phyloP scores from a whole-genome alignment of 495 filamentous ascomycete genomes.

The Aspergillus heteromorphus region DNA sequence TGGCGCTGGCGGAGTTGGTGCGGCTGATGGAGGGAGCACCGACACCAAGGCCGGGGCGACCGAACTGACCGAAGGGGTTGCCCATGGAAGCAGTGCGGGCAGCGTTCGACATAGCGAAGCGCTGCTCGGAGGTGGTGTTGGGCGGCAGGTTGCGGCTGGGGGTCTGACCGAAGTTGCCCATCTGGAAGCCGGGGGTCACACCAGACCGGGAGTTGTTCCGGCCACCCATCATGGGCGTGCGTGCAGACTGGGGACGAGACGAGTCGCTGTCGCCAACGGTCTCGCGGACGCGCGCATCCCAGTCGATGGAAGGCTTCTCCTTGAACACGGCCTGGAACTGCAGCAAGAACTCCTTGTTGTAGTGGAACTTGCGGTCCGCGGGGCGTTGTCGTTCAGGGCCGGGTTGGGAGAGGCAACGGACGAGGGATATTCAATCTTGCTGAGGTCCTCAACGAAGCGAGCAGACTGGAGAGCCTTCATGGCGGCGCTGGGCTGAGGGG shows the following conservation, averaged over 20 bases:
- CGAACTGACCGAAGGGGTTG: constrained; percentile 53
- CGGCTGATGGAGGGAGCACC: constrained; percentile 46
- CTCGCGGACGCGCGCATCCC: constrained; percentile 77
- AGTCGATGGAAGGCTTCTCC: constrained; percentile 90
- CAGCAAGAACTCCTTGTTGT: constrained; percentile 92
- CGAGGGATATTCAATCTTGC: constrained; percentile 65
- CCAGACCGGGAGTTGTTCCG: constrained; percentile 45
- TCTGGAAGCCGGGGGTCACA: constrained; percentile 44
- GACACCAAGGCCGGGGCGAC: constrained; percentile 59
- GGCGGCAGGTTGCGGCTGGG: constrained; percentile 52
- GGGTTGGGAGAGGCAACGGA: constrained; percentile 84
- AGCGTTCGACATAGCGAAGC: constrained; percentile 29
- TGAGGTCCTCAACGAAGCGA: constrained; percentile 70
- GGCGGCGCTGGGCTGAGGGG: constrained; percentile 83
- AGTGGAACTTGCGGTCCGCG: constrained; percentile 80
- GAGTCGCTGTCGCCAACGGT: constrained; percentile 75
- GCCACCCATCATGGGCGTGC: constrained; percentile 53
- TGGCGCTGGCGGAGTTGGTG: constrained; percentile 48
- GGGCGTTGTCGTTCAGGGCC: constrained; percentile 71
- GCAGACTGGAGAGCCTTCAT: constrained; percentile 87
- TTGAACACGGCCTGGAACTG: constrained; percentile 94
- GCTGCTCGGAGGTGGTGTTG: constrained; percentile 54
- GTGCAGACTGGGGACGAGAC: constrained; percentile 64
- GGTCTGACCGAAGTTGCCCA: constrained; percentile 63
- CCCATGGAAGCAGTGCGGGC: constrained; percentile 33